These are phyloP conservation scores for Auricularia cornea DNA, from an alignment of 768 basidiomycete genomes.

Conservation along the genomic window DNA sequence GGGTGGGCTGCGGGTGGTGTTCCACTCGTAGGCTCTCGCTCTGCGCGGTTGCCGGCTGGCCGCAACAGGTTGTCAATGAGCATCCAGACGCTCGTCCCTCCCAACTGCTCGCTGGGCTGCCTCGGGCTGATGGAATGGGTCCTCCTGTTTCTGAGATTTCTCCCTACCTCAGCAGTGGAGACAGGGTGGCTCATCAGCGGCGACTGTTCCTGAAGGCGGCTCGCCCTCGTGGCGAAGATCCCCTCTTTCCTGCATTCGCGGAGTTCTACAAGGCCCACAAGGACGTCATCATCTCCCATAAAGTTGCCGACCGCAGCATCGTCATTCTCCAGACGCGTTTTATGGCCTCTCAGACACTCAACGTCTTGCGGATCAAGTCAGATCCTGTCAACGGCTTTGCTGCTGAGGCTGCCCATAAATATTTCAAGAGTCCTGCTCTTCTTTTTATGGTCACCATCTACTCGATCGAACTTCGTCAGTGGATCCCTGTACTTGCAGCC, in stretches of 20 bases:
- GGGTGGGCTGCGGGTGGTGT: no score
- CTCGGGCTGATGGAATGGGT: background rate
- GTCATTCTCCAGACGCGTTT: background rate
- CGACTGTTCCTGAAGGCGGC: no score
- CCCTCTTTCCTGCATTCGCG: no score
- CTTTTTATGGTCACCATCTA: background rate
- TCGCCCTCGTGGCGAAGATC: no score
- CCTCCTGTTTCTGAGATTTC: background rate
- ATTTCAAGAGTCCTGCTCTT: background rate
- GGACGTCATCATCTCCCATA: no score
- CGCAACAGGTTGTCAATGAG: background rate
- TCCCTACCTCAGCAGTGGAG: background rate
- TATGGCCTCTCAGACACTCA: background rate
- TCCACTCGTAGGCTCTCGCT: no score
- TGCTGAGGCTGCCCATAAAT: background rate
- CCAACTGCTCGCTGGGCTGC: background rate
- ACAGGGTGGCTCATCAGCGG: no score
- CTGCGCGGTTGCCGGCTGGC: no score
- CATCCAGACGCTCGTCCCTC: background rate
- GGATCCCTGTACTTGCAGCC: background rate
- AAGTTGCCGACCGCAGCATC: background rate
- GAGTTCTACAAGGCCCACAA: no score
- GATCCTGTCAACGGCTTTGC: background rate
- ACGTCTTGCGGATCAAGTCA: background rate
- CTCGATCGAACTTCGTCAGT: background rate